phyloP scores from a whole-genome alignment of 2,329 filamentous ascomycete genomes.

The Colletotrichum caudatum region DNA sequence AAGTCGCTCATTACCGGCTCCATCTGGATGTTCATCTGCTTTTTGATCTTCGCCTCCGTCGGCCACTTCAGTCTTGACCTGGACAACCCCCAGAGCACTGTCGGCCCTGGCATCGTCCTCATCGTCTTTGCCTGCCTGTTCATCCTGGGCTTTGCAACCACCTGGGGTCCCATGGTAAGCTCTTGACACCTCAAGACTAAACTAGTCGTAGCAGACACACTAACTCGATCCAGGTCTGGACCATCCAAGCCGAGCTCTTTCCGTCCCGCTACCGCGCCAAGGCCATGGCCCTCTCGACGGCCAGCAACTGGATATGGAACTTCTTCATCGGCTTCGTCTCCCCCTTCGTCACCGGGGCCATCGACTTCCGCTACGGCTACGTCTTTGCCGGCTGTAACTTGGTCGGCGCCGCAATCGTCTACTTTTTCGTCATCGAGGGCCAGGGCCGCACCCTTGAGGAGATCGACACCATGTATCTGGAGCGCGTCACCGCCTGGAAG shows the following conservation, averaged over 20 bases:
- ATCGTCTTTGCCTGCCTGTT: constrained; percentile 74
- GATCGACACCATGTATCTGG: constrained; percentile 82
- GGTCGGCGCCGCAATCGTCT: constrained; percentile 73
- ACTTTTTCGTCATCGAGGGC: constrained; percentile 82
- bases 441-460: constrained; percentile 81
- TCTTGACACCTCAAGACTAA: neutral
- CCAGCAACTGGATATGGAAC: constrained; percentile 78
- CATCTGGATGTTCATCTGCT: constrained; percentile 70
- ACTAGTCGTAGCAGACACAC: neutral
- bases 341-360: constrained; percentile 78
- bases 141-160: constrained; percentile 72
- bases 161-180: constrained; percentile 40
- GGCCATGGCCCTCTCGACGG: constrained; percentile 70
- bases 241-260: constrained; percentile 74
- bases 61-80: constrained; percentile 62
- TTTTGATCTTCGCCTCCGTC: constrained; percentile 68
- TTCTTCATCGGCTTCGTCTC: constrained; percentile 84
- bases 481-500: constrained; percentile 72
- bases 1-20: constrained; percentile 72
- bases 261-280: constrained; percentile 71
- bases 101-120: constrained; percentile 66
- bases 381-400: constrained; percentile 81
- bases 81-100: constrained; percentile 50
- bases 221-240: constrained; percentile 60
- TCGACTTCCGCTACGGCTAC: constrained; percentile 80